Evolutionary conservation across 1,284 basidiomycete genomes (phyloP), one percentile per base, ranked within the genome.

Genomic region (Baeospora myosura): DNA sequence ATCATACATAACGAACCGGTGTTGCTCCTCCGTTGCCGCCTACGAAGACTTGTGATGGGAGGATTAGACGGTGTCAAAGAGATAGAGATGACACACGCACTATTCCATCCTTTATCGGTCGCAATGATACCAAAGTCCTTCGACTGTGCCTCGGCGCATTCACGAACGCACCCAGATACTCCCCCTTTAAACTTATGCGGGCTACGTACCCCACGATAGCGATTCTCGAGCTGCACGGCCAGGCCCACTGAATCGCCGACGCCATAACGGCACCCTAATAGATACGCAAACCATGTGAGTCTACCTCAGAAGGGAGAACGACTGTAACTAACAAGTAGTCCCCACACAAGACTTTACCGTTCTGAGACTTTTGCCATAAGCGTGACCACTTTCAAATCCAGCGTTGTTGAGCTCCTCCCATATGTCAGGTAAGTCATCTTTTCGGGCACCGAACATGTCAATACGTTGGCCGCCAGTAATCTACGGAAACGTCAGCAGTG

Each of bases 101-200:
- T 60, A 50, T 85, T 84, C 81, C 81, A 85, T 14, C 82, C 82
- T 59, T 88, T 87, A 59, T 79, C 78, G 0, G 81, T 86, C 1
- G 85, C 85, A 45, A 87, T 88, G 26, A 88, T 61, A 18, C 85
- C 85, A 54, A 88, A 88, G 59, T 88, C 85, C 52, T 81, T 84
- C 24, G 66, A 66, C 52, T 88, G 84, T 0, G 85, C 84, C 58
- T 88, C 85, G 0, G 83, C 83, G 49, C 83, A 87, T 54, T 86
- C 83, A 14, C 83, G 70, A 0, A 82, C 71, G 51, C 82, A 88
- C 11, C 85, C 85, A 26, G 74, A 78, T 2, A 88, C 81, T n/a
- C 85, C 85, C 12, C 83, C 83, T 59, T 88, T 88, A 58, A 83
- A 62, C 60, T 88, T 88, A 62, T 88, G 85, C 11, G 85, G 85